A percentile compares a stretch with the other conserved stretches of the same genome.
phyloP scores from a whole-genome alignment of 2,329 filamentous ascomycete genomes.

The Nemania sp. region DNA sequence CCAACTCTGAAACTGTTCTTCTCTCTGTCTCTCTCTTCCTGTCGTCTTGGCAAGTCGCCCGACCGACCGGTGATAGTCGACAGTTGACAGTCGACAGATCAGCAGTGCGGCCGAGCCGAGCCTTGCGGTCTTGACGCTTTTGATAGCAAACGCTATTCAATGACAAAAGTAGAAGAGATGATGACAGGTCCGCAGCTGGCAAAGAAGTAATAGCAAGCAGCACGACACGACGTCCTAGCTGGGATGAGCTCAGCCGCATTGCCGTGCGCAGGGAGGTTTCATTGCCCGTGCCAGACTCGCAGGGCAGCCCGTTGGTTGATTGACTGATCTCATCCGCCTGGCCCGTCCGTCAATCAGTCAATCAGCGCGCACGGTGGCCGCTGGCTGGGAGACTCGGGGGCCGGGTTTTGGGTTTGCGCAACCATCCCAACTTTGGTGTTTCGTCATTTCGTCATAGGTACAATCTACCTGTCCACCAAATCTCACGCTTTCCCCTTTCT shows the following conservation, averaged over 20 bases:
- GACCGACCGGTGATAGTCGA: neutral
- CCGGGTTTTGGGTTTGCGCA: slow-evolving; percentile 23
- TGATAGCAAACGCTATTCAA: slow-evolving; percentile 18
- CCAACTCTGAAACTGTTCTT: neutral
- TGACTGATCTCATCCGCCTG: slow-evolving; percentile 8
- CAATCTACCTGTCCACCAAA: slow-evolving; percentile 12
- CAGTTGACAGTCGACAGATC: slow-evolving; percentile 3
- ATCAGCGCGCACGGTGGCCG: slow-evolving; percentile 10
- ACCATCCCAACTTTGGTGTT: slow-evolving; percentile 19
- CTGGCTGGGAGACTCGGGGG: slow-evolving; percentile 12
- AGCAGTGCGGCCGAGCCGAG: too few species aligned
- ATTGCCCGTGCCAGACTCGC: slow-evolving; percentile 17
- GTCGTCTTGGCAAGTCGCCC: neutral
- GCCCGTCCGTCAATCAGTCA: slow-evolving; percentile 9
- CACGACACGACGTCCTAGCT: slow-evolving; percentile 19
- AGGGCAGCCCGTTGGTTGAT: slow-evolving; percentile 5
- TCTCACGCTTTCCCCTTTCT: neutral
- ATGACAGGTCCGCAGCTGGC: slow-evolving; percentile 1
- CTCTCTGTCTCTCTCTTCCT: slow-evolving; percentile 3
- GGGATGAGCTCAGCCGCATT: slow-evolving; percentile 26
- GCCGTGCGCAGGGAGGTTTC: slow-evolving; percentile 24
- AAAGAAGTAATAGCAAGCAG: too few species aligned
- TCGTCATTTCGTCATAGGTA: slow-evolving; percentile 8
- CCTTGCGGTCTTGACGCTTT: slow-evolving; percentile 7
- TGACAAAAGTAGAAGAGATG: slow-evolving; percentile 4